Evolutionary conservation across 257 asterid species (phyloP), one percentile per base, ranked within the genome.

Genomic region (Leptodermis oblonga): DNA sequence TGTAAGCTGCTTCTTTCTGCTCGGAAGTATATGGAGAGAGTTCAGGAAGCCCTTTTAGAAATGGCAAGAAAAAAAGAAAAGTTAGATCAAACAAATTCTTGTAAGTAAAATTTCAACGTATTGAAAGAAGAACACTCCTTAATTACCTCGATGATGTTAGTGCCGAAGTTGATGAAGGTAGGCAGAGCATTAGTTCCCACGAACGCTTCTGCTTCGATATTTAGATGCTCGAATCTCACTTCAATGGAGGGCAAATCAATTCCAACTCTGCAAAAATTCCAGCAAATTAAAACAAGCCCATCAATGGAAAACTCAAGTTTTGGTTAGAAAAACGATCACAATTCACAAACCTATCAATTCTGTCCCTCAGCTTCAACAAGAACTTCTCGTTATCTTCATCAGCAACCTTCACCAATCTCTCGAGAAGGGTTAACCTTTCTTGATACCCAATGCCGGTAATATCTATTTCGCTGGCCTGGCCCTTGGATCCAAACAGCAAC

Each of bases 161-260:
- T 73, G 68, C 63, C 60, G 76, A 86, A 88, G 81, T 84, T 88
- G 36, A 80, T 30, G 60, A 88, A 76, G 66, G 81, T 77, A 0
- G 93, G 92, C 74, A 85, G 74, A 45, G 86, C 83, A 74, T 88
- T 86, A 63, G 81, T 73, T 59, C 84, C 90, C 31, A 74, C 70
- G 53, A 76, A 77, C 53, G 87, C 92, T 69, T 86, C 79, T 45
- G 90, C 92, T 22, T 85, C 92, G 26, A 88, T 53, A 4, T 70
- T 85, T 15, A 88, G 81, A 77, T 85, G 82, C 73, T 88, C 92
- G 43, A 73, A 88, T 63, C 91, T 79, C 20, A 88, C 91, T 88
- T 88, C 96, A 48, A 88, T 82, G 7, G 89, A 77, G 26, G 96
- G 96, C 72, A 82, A 51, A 42, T 86, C 89, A 72, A 86, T 86